phyloP scores from a whole-genome alignment of 2,329 filamentous ascomycete genomes.

The Penicillium nordicum region DNA sequence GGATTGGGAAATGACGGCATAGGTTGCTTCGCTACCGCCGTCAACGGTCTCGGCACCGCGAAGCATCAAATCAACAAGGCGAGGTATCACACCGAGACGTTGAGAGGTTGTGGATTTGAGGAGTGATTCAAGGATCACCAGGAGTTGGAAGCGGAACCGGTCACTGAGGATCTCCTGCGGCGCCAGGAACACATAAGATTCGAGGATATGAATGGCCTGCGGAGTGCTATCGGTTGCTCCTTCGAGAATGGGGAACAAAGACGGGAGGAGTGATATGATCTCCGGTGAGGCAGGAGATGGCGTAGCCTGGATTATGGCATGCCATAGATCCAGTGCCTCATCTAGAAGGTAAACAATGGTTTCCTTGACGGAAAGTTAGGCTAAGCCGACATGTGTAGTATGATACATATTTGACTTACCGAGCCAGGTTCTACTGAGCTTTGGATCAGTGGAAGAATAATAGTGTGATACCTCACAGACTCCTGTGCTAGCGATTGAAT shows the following conservation, averaged over 20 bases:
- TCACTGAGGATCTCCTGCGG: conserved; percentile 45
- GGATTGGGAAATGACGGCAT: conserved; percentile 62
- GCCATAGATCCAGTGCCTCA: conserved; percentile 88
- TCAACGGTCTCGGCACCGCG: conserved; percentile 61
- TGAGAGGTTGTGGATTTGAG: conserved; percentile 39
- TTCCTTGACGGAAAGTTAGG: conserved; percentile 36
- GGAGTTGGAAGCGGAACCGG: conserved; percentile 36
- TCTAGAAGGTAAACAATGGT: conserved; percentile 81
- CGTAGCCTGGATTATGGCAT: conserved; percentile 66
- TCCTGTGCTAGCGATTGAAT: conserved; percentile 80
- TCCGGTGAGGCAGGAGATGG: conserved; percentile 57
- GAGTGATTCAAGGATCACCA: conserved; percentile 40
- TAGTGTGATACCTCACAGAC: conserved; percentile 71
- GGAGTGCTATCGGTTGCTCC: conserved; percentile 62
- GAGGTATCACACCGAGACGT: conserved; percentile 41
- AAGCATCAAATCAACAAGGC: conserved; percentile 62
- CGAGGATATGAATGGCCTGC: conserved; percentile 61
- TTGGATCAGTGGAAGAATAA: conserved; percentile 78
- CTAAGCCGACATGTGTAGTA: not conserved
- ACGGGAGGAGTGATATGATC: conserved; percentile 61
- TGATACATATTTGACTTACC: conserved; percentile 39
- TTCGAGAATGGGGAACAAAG: conserved; percentile 63
- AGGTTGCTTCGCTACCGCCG: conserved; percentile 52
- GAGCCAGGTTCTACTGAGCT: conserved; percentile 75
- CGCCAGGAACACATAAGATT: conserved; percentile 68